Percentiles rank a stretch among this genome's conserved stretches.
These are phyloP conservation scores for Cutaneotrichosporon sp. DNA, from an alignment of 1,284 basidiomycete genomes.

Conservation along the genomic window DNA sequence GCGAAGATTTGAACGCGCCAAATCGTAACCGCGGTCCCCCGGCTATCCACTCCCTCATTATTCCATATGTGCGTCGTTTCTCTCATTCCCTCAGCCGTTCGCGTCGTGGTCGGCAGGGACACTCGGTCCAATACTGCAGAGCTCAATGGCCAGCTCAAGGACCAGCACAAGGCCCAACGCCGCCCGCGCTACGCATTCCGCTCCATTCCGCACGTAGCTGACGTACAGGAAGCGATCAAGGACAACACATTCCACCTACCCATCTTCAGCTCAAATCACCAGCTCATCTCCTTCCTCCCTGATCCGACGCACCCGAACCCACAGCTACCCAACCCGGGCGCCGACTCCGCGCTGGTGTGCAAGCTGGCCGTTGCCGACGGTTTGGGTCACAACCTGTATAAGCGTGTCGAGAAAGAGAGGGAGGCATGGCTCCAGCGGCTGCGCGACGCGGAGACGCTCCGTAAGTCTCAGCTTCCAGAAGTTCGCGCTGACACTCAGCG, in stretches of 20 bases:
- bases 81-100: not conserved
- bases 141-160: too few relatives aligned
- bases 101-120: too few relatives aligned
- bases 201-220: too few relatives aligned
- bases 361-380: slow-evolving; percentile 39
- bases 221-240: slow-evolving; percentile 17
- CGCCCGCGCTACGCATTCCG: too few relatives aligned
- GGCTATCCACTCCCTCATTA: slow-evolving; percentile 25
- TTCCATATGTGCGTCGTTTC: slow-evolving; percentile 32
- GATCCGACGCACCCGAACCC: slow-evolving; percentile 13
- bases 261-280: slow-evolving; percentile 37
- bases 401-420: slow-evolving; percentile 41
- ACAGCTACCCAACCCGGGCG: slow-evolving; percentile 32
- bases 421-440: slow-evolving; percentile 21
- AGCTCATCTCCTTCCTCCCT: slow-evolving; percentile 35
- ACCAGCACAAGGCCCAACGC: too few relatives aligned
- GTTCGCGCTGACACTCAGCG: slow-evolving; percentile 6
- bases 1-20: slow-evolving; percentile 9
- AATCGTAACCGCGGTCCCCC: slow-evolving; percentile 21
- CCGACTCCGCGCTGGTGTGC: slow-evolving; percentile 27
- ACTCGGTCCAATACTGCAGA: too few relatives aligned
- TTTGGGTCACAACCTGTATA: slow-evolving; percentile 38
- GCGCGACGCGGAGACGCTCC: slow-evolving; percentile 30
- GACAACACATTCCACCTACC: slow-evolving; percentile 37
- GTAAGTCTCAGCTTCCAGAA: too few relatives aligned